Percentiles rank a stretch among this genome's conserved stretches.
Conservation (phyloP, 176 grass and related monocot genomes). For the Chrysopogon serrulatus region DNA sequence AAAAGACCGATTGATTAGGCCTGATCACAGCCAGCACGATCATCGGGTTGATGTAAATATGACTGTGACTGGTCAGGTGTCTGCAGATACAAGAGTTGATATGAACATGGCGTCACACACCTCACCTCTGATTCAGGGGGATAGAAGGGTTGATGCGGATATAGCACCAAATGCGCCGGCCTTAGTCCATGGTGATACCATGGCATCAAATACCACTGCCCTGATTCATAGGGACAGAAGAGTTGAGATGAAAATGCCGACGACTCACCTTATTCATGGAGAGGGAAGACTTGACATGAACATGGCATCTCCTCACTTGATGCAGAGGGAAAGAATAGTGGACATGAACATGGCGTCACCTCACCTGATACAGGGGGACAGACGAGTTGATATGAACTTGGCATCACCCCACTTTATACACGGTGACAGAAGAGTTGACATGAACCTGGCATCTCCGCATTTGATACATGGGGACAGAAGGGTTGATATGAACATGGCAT, state of each 20-base stretch:
- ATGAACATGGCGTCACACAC: constrained; percentile 44
- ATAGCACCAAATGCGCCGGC: constrained; percentile 22
- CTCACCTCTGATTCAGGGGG: constrained; percentile 35
- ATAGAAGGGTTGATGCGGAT: constrained; percentile 35
- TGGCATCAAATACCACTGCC: constrained; percentile 15
- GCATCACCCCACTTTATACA: constrained; percentile 34
- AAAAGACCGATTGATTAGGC: constrained; percentile 55
- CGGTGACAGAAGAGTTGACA: constrained; percentile 22
- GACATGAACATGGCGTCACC: constrained; percentile 47
- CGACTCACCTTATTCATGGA: constrained; percentile 19
- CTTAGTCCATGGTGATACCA: constrained; percentile 37
- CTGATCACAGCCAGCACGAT: constrained; percentile 27
- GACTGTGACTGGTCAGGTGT: constrained; percentile 26
- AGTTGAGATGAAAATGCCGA: constrained; percentile 33
- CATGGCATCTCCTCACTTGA: constrained; percentile 49
- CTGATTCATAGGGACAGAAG: constrained; percentile 40
- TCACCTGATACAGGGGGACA: constrained; percentile 40
- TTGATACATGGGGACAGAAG: constrained; percentile 44
- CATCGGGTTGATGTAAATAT: constrained; percentile 55
- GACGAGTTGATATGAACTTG: constrained; percentile 51
- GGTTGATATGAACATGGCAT: constrained; percentile 54
- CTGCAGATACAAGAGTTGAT: constrained; percentile 41
- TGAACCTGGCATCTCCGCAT: constrained; percentile 35
- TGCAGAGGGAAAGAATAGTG: constrained; percentile 46
- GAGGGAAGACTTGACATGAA: constrained; percentile 55